Evolutionary conservation across 805 yeast species (phyloP), one percentile per base, ranked within the genome.

Genomic region (Pichia kluyveri): DNA sequence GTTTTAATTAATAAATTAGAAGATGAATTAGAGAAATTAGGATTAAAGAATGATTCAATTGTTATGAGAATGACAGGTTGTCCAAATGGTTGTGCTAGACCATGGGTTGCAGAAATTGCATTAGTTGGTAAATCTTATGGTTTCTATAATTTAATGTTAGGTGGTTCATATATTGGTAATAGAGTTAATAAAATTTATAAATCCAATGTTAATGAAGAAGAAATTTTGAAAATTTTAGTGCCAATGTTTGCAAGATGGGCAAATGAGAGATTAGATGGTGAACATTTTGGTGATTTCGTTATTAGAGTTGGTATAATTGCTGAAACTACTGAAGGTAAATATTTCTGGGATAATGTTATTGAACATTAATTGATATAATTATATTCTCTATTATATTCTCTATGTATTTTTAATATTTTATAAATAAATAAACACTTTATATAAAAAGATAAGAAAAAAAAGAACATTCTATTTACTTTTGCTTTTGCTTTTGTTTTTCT

Each of bases 41-140:
- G 98, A 9, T 76, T 91, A 58, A 84, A 96, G 62, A 96, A 89
- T 60, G 98, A 91, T 68, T 82, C 96, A 8, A 77, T 91, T 56
- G 96, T 89, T 26, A 85, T 91, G 95, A 81, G 98, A 72, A 90
- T 91, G 97, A 91, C 97, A 31, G 98, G 98, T 49, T 91, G 98
- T 76, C 97, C 97, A 47, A 91, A 91, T 66, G 98, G 98, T 56
- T 91, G 98, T 73, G 93, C 98, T 26, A 82, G 98, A 67, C 98
- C 98, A 30, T 91, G 97, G 97, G 70, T 91, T 45, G 98, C 97
- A 5, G 98, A 91, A 67, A 80, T 91, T 50, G 98, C 97, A 0
- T 75, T 89, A 51, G 95, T 91, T 49, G 98, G 98, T 66, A 91
- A 91, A 66, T 96, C 98, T 0, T 80, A 76, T 54, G 96, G 95